Conservation (phyloP, 2,329 filamentous ascomycete species). For the Escovopsis sp. region DNA sequence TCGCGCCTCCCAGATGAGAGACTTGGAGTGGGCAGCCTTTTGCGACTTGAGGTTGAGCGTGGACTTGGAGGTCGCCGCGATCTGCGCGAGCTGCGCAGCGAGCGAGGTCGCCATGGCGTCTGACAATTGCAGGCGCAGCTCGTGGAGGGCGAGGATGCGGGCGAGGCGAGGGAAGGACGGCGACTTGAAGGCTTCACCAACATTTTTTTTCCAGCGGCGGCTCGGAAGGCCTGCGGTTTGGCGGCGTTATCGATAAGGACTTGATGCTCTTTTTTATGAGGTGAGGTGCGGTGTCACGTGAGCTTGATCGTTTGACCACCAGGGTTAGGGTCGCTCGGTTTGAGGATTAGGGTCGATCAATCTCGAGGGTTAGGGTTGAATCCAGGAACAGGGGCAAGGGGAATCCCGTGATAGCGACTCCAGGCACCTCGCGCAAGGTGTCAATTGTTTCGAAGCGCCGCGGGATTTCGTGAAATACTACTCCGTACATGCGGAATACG, state of each 20-base stretch:
- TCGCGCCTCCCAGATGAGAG: constrained; percentile 79
- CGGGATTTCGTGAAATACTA: no score
- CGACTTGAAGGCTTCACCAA: constrained; percentile 13
- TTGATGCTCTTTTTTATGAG: background rate
- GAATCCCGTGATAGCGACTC: no score
- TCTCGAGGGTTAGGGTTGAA: no score
- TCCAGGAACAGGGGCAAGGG: no score
- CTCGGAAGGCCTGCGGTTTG: constrained; percentile 9
- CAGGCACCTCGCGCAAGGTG: no score
- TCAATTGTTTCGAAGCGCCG: no score
- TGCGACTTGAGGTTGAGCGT: constrained; percentile 88
- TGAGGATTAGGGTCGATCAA: no score
- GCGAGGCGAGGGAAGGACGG: constrained; percentile 5
- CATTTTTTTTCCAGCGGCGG: constrained; percentile 15
- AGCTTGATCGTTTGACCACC: background rate
- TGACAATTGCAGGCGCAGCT: constrained; percentile 10
- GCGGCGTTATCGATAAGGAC: constrained; percentile 19
- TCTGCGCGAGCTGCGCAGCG: constrained; percentile 83
- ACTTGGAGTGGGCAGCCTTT: constrained; percentile 83
- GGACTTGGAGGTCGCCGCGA: constrained; percentile 79
- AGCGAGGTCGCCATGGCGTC: constrained; percentile 65
- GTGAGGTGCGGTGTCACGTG: background rate
- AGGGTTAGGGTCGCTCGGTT: no score
- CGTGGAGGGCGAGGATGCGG: background rate
- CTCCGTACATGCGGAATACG: no score